Evolutionary conservation across 2,329 filamentous ascomycete genomes (phyloP), one percentile per base, ranked within the genome.

Genomic region (Zelopaecilomyces penicillatus): DNA sequence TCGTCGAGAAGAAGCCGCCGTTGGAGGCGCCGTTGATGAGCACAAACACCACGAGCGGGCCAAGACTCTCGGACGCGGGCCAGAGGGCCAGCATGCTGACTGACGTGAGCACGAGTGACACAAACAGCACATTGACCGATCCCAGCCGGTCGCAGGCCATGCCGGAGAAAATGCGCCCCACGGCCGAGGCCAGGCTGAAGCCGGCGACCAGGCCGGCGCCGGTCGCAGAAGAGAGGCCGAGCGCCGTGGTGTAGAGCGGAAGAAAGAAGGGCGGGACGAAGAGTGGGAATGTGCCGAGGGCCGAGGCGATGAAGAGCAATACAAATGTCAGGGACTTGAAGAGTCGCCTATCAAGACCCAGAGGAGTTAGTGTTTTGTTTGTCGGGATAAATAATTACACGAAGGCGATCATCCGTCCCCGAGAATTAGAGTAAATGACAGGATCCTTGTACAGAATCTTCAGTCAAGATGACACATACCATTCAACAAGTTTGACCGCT

Each of bases 261-360:
- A 82, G 60, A 54, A 81, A 82, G 61, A 79, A 82, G 0, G 78
- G 75, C 0, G 78, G 76, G 0, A 82, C 76, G 45, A 80, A 71
- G 11, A 82, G 67, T 0, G 78, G 73, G 49, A 82, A 82, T 2
- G 75, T 80, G 1, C 68, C 77, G 7, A 82, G 66, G 0, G 69
- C 73, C 1, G 75, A 73, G 4, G 70, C 70, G 4, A 74, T 52
- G 53, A 81, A 80, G 28, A 82, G 57, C 3, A 73, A 57, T 5
- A 65, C 51, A 56, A 81, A 82, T 7, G 65, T 68, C 26, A 68
- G 45, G 44, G 76, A 67, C 30, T 67, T 68, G 56, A 81, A 78
- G 3, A 80, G 61, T 30, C 61, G 60, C 73, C 70, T 71, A 38
- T 19, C 19, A 19, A 19, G 19, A 3, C 19, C 19, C 19, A 19